A percentile compares a stretch with the other conserved stretches of the same genome.
Evolutionary conservation across 768 basidiomycete genomes (phyloP).

Genomic region (Gyrodon lividus): DNA sequence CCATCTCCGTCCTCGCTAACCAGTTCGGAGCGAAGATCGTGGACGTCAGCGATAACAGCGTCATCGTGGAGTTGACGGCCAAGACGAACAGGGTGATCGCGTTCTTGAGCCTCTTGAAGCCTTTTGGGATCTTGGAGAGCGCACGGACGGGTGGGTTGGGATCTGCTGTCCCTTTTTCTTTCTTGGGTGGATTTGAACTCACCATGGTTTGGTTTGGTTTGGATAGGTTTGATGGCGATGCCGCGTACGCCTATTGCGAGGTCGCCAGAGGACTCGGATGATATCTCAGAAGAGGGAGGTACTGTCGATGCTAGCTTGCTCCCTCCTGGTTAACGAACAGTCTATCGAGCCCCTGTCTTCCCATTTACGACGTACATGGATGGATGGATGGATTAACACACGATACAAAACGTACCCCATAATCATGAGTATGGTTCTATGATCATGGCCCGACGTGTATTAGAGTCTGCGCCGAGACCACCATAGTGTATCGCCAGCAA

Average conservation of each 20-base stretch:
- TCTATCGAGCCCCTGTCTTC: too few relatives aligned
- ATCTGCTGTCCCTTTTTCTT: not conserved
- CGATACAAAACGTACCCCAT: too few relatives aligned
- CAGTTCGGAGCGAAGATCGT: slow-evolving; percentile 95
- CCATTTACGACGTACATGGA: not conserved
- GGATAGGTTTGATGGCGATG: slow-evolving; percentile 93
- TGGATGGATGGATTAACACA: not conserved
- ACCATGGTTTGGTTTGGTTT: not conserved
- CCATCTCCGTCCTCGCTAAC: slow-evolving; percentile 76
- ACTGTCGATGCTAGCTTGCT: slow-evolving; percentile 88
- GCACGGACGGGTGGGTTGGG: slow-evolving; percentile 79
- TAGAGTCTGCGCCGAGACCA: too few relatives aligned
- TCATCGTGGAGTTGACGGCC: slow-evolving; percentile 93
- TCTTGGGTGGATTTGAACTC: not conserved
- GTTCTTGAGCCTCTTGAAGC: slow-evolving; percentile 86
- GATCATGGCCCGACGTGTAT: too few relatives aligned
- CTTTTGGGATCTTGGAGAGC: slow-evolving; percentile 94
- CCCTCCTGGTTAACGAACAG: slow-evolving; percentile 94
- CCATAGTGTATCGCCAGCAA: not conserved
- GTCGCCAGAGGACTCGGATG: slow-evolving; percentile 57
- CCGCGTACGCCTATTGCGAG: slow-evolving; percentile 87
- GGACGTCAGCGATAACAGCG: slow-evolving; percentile 91
- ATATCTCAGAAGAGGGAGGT: slow-evolving; percentile 47
- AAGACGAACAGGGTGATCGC: slow-evolving; percentile 92
- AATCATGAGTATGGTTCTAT: too few relatives aligned